Evolutionary conservation across 768 basidiomycete genomes (phyloP).

Genomic region (Termitomyces sp.): DNA sequence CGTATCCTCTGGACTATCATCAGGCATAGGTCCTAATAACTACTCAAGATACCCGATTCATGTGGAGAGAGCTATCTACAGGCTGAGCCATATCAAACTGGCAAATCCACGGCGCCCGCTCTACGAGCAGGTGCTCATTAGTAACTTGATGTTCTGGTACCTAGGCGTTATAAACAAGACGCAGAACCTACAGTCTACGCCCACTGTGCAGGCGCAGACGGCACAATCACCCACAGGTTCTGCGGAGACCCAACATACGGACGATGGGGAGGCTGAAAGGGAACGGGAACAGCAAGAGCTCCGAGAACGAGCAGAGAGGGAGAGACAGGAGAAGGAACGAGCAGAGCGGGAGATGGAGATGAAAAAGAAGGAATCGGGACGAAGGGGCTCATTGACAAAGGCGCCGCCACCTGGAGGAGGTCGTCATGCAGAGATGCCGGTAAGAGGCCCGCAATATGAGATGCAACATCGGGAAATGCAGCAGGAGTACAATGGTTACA

Average conservation of each 20-base stretch:
- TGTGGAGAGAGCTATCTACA: slow-evolving; percentile 96
- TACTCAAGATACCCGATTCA: slow-evolving; percentile 93
- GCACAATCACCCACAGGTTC: slow-evolving; percentile 23
- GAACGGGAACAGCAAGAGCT: slow-evolving; percentile 33
- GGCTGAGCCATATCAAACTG: slow-evolving; percentile 96
- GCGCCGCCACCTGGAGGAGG: slow-evolving; percentile 41
- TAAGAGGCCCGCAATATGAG: slow-evolving; percentile 89
- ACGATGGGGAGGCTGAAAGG: slow-evolving; percentile 36
- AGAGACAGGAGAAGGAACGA: slow-evolving; percentile 38
- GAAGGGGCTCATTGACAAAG: slow-evolving; percentile 67
- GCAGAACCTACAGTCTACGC: slow-evolving; percentile 44
- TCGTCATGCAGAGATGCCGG: slow-evolving; percentile 80
- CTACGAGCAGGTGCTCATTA: slow-evolving; percentile 94
- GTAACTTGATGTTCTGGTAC: slow-evolving; percentile 99
- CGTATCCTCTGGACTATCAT: slow-evolving; percentile 52
- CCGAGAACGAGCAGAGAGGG: slow-evolving; percentile 43
- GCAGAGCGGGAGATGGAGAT: slow-evolving; percentile 45
- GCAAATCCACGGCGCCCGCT: slow-evolving; percentile 95
- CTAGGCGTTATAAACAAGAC: slow-evolving; percentile 96
- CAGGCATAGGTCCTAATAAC: slow-evolving; percentile 39
- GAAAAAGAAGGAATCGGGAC: slow-evolving; percentile 53
- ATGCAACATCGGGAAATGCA: slow-evolving; percentile 93
- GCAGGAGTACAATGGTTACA: slow-evolving; percentile 68
- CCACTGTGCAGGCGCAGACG: slow-evolving; percentile 25
- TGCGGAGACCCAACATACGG: slow-evolving; percentile 24